phyloP scores from a whole-genome alignment of 2,329 filamentous ascomycete genomes.

The Curvularia sp. region DNA sequence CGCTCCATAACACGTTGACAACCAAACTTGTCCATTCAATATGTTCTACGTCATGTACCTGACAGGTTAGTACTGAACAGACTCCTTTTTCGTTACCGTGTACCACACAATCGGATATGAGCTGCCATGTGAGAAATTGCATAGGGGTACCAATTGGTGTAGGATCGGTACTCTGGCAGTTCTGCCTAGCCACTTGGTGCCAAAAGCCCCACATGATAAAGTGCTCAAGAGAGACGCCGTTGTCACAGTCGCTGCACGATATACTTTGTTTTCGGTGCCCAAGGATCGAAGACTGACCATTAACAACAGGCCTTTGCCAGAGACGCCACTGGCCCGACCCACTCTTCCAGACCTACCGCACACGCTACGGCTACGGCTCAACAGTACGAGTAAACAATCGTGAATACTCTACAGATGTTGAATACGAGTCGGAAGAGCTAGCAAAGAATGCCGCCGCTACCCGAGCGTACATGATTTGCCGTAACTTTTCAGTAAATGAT shows the following conservation, averaged over 20 bases:
- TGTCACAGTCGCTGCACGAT: slow-evolving; percentile 4
- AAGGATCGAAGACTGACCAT: slow-evolving; percentile 33
- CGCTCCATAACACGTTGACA: slow-evolving; percentile 33
- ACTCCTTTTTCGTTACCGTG: background rate
- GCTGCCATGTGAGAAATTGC: slow-evolving; percentile 1
- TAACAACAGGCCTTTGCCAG: slow-evolving; percentile 79
- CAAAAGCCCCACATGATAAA: slow-evolving; percentile 11
- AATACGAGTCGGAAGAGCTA: slow-evolving; percentile 80
- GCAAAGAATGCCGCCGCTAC: slow-evolving; percentile 94
- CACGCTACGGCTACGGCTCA: slow-evolving; percentile 80
- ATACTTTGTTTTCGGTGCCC: slow-evolving; percentile 42
- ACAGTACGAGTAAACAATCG: slow-evolving; percentile 94
- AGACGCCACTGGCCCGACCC: slow-evolving; percentile 94
- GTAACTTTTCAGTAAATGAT: slow-evolving; percentile 96
- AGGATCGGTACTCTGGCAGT: slow-evolving; percentile 40
- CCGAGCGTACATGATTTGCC: slow-evolving; percentile 96
- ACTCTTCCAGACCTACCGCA: slow-evolving; percentile 81
- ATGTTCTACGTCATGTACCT: slow-evolving; percentile 57
- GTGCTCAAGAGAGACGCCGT: background rate
- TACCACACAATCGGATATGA: slow-evolving; percentile 14
- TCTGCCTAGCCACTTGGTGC: slow-evolving; percentile 10
- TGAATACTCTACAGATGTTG: slow-evolving; percentile 90
- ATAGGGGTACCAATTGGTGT: slow-evolving; percentile 4
- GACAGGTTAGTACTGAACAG: slow-evolving; percentile 46
- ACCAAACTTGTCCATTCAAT: slow-evolving; percentile 23